Conservation (phyloP, 208 protist species). For the Trypanosoma cruzi region DNA sequence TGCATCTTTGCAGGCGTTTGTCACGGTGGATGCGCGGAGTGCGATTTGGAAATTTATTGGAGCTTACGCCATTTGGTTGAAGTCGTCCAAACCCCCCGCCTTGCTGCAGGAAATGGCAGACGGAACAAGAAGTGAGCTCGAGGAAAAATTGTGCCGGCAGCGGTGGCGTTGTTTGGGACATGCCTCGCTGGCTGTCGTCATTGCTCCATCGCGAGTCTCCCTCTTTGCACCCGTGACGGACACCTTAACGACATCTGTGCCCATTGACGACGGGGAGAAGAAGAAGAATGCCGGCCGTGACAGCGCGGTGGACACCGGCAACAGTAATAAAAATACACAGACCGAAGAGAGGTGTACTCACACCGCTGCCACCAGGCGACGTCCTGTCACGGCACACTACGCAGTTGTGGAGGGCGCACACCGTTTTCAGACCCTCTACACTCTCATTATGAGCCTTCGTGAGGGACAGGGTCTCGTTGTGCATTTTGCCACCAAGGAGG, state of each 20-base stretch:
- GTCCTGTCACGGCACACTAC: constrained; percentile 57
- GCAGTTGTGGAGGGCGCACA: constrained; percentile 47
- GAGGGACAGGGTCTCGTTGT: constrained; percentile 54
- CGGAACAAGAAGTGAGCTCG: constrained; percentile 12
- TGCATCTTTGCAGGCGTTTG: constrained; percentile 44
- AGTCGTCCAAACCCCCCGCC: neutral
- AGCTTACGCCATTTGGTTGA: constrained; percentile 37
- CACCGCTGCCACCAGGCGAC: constrained; percentile 14
- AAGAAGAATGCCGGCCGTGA: constrained; percentile 1
- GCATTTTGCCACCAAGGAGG: constrained; percentile 69
- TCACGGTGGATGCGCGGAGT: constrained; percentile 54
- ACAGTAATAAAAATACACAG: constrained; percentile 3
- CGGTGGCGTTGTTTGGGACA: constrained; percentile 70
- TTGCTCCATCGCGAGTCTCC: constrained; percentile 25
- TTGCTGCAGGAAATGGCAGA: constrained; percentile 11
- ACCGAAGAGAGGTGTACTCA: neutral
- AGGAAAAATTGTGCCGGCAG: constrained; percentile 36
- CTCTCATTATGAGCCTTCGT: constrained; percentile 48
- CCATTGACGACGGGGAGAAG: constrained; percentile 11
- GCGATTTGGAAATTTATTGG: constrained; percentile 77
- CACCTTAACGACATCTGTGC: constrained; percentile 23
- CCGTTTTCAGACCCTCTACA: constrained; percentile 69
- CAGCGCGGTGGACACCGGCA: neutral
- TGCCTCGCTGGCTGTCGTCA: constrained; percentile 33
- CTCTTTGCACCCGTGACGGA: constrained; percentile 23